phyloP scores from a whole-genome alignment of 192 early-diverging fungal genomes.

The Entomortierella lignicola region DNA sequence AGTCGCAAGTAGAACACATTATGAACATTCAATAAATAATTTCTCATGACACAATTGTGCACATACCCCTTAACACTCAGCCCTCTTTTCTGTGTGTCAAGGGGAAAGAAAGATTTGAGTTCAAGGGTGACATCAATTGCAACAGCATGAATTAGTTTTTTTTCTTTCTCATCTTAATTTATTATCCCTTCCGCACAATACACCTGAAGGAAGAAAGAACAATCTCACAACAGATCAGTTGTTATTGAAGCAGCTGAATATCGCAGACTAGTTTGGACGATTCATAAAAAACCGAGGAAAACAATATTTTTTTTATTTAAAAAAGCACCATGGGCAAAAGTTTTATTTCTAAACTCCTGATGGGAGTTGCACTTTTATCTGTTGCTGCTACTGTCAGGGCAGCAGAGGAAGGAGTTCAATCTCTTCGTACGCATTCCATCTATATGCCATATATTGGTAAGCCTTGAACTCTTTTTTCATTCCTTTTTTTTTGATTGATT shows the following conservation, averaged over 20 bases:
- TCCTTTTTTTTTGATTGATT: constrained; percentile 2
- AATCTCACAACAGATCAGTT: no score
- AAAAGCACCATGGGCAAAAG: constrained; percentile 23
- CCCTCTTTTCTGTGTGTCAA: no score
- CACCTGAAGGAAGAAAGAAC: no score
- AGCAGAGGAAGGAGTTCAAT: constrained; percentile 37
- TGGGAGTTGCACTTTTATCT: constrained; percentile 21
- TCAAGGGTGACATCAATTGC: no score
- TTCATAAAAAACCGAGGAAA: background rate
- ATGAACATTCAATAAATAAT: background rate
- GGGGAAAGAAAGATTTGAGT: no score
- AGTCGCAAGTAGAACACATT: background rate
- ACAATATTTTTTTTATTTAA: background rate
- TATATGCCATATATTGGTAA: constrained; percentile 71
- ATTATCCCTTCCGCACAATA: no score
- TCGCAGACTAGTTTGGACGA: no score
- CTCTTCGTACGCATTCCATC: constrained; percentile 64
- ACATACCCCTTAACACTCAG: no score
- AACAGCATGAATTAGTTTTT: no score
- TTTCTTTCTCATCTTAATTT: no score
- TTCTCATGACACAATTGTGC: no score
- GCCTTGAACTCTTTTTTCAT: background rate
- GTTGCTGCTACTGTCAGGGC: constrained; percentile 2
- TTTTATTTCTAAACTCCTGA: constrained; percentile 28
- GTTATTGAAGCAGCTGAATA: no score